A percentile compares a stretch with the other conserved stretches of the same genome.
Conservation (phyloP, 768 basidiomycete species). For the Tulasnella sp. region DNA sequence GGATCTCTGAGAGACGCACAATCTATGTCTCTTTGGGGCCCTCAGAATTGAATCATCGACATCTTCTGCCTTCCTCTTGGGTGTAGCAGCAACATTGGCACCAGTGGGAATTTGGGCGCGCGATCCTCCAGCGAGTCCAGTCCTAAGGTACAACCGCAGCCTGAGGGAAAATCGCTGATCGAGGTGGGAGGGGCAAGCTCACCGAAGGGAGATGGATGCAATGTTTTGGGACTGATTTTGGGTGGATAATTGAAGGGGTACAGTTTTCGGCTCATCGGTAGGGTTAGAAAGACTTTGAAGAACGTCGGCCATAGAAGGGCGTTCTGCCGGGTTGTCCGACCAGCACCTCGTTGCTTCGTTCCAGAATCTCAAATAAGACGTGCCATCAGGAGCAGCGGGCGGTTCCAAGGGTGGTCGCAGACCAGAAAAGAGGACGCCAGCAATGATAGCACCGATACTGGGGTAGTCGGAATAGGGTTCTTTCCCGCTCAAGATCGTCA, state of each 20-base stretch:
- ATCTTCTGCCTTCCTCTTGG: neutral
- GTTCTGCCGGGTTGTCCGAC: neutral
- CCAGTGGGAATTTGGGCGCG: too few species aligned
- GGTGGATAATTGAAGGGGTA: too few species aligned
- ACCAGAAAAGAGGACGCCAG: neutral
- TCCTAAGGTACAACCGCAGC: too few species aligned
- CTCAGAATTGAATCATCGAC: neutral
- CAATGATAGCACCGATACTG: neutral
- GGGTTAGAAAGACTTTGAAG: neutral
- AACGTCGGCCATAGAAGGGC: neutral
- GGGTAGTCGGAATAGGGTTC: neutral
- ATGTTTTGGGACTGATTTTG: too few species aligned
- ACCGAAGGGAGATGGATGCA: too few species aligned
- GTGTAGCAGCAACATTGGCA: too few species aligned
- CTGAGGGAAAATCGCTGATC: too few species aligned
- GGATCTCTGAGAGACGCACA: neutral
- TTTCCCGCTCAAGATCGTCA: neutral
- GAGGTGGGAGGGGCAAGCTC: too few species aligned
- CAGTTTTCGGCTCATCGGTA: too few species aligned
- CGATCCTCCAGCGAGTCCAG: too few species aligned
- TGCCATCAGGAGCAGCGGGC: neutral
- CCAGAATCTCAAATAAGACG: neutral
- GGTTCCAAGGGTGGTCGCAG: neutral
- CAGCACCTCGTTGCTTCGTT: neutral
- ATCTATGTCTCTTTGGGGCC: neutral